phyloP scores from a whole-genome alignment of 305 asterid genomes.

The Fraxinus nigra region DNA sequence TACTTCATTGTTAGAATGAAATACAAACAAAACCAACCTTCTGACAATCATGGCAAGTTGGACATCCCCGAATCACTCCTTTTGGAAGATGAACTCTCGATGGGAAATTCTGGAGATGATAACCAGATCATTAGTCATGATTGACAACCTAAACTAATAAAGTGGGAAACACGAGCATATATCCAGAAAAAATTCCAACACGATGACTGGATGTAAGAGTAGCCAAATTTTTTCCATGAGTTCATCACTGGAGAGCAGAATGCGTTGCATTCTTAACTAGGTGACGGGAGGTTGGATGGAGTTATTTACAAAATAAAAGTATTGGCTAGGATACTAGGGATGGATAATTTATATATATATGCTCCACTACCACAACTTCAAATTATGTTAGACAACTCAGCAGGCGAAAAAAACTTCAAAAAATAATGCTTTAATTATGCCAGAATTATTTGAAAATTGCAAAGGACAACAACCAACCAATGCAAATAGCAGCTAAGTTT shows the following conservation, averaged over 20 bases:
- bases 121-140: conserved; percentile 25
- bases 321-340: neutral
- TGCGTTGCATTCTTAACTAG: conserved; percentile 7
- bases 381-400: neutral
- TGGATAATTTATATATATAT: neutral
- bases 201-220: neutral
- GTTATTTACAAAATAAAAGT: conserved; percentile 10
- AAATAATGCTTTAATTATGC: neutral
- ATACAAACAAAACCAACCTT: conserved; percentile 42
- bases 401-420: neutral
- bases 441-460: neutral
- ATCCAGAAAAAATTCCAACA: neutral
- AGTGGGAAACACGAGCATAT: neutral
- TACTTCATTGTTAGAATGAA: neutral
- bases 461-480: neutral
- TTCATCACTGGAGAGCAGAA: conserved; percentile 8
- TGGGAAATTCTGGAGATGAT: conserved; percentile 38
- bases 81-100: conserved; percentile 49
- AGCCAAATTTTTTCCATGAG: conserved; percentile 1
- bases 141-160: neutral
- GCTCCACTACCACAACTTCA: neutral
- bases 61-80: conserved; percentile 75
- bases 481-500: neutral
- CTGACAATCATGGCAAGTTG: conserved; percentile 52
- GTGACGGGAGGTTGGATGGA: conserved; percentile 1